phyloP scores from a whole-genome alignment of 1,284 basidiomycete genomes.

The Puccinia triticina region DNA sequence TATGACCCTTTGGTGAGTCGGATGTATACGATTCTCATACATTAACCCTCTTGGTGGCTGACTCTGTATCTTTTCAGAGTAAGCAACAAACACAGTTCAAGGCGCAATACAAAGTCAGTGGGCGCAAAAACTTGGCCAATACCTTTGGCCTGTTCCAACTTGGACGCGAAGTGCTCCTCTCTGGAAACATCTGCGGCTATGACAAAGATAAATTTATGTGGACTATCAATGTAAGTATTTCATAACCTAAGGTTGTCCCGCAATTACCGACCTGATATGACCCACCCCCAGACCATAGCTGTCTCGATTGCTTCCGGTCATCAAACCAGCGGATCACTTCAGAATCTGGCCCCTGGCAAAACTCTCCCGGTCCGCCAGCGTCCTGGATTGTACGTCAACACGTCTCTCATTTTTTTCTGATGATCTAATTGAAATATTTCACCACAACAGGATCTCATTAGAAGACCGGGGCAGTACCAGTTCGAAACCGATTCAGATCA shows the following conservation, averaged over 20 bases:
- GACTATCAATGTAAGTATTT: background rate
- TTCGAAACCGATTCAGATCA: background rate
- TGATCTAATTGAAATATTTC: background rate
- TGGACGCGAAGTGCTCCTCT: background rate
- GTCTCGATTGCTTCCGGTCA: background rate
- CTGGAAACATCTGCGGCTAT: too few relatives aligned
- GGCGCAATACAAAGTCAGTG: background rate
- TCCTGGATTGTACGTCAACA: background rate
- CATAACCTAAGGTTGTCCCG: background rate
- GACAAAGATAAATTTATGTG: background rate
- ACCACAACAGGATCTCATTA: background rate
- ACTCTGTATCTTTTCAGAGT: too few relatives aligned
- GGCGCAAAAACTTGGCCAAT: background rate
- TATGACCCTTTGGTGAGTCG: background rate
- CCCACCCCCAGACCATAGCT: background rate
- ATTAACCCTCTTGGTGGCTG: too few relatives aligned
- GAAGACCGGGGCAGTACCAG: background rate
- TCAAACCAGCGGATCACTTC: background rate
- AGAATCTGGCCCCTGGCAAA: background rate
- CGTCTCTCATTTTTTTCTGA: background rate
- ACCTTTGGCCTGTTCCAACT: background rate
- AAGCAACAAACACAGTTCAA: too few relatives aligned
- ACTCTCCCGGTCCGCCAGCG: background rate
- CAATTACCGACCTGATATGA: background rate
- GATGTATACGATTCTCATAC: background rate